Conservation (phyloP, 192 early-diverging fungal genomes). For the Umbelopsis sp. region DNA sequence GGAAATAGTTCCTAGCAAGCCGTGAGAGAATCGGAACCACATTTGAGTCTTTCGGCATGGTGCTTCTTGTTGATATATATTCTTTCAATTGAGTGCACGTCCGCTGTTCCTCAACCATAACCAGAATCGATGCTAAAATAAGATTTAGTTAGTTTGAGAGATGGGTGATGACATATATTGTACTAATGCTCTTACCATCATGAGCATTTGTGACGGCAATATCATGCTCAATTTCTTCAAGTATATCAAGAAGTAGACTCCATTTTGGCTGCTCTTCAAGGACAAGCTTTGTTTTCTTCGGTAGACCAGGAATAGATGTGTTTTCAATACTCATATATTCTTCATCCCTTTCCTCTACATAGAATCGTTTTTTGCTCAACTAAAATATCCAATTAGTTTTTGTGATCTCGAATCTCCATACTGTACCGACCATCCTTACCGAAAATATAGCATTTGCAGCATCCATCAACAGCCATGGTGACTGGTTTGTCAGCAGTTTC, state of each 20-base stretch:
- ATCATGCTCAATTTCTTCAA: constrained; percentile 84
- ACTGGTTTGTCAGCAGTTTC: constrained; percentile 36
- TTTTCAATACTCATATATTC: constrained; percentile 20
- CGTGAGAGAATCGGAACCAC: constrained; percentile 42
- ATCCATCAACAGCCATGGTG: constrained; percentile 86
- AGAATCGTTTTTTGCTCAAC: constrained; percentile 37
- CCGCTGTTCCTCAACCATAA: constrained; percentile 72
- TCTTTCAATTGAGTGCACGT: constrained; percentile 66
- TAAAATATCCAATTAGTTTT: neutral
- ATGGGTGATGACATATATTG: neutral
- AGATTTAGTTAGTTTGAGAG: neutral
- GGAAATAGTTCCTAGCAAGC: constrained; percentile 69
- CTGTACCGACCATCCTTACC: constrained; percentile 24
- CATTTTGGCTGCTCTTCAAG: constrained; percentile 97
- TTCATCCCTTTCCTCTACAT: constrained; percentile 39
- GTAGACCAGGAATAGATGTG: constrained; percentile 37
- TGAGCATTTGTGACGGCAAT: constrained; percentile 29
- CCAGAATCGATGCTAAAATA: constrained; percentile 53
- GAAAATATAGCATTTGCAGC: constrained; percentile 81
- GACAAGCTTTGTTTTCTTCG: constrained; percentile 66
- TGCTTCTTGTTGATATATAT: constrained; percentile 44
- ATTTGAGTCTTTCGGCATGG: constrained; percentile 15
- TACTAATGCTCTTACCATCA: constrained; percentile 26
- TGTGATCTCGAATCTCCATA: neutral
- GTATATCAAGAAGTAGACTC: constrained; percentile 64